phyloP scores from a whole-genome alignment of 2,329 filamentous ascomycete genomes.

The Aplosporella prunicola region DNA sequence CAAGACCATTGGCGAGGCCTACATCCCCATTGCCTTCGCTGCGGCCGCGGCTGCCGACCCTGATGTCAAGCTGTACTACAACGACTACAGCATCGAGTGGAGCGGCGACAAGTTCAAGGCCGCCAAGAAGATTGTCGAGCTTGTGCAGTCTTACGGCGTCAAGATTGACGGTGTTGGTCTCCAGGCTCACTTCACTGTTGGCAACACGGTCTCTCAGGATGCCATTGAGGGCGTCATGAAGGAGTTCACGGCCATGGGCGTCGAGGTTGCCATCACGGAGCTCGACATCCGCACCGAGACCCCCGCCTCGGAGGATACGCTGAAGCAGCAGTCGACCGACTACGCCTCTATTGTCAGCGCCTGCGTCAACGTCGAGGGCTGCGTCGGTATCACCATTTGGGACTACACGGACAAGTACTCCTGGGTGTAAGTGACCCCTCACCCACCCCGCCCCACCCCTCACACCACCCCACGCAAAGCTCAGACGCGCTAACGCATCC shows the following conservation, averaged over 20 bases:
- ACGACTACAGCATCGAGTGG: slow-evolving; percentile 41
- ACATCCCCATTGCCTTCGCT: slow-evolving; percentile 49
- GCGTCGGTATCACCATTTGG: slow-evolving; percentile 54
- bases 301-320: slow-evolving; percentile 18
- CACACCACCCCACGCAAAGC: background rate
- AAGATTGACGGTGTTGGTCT: slow-evolving; percentile 36
- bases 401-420: slow-evolving; percentile 38
- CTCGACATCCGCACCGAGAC: slow-evolving; percentile 46
- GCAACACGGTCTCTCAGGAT: slow-evolving; percentile 22
- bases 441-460: no score
- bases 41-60: slow-evolving; percentile 45
- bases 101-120: slow-evolving; percentile 26
- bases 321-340: slow-evolving; percentile 17
- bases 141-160: slow-evolving; percentile 23
- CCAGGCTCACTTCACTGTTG: slow-evolving; percentile 44
- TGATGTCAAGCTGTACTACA: slow-evolving; percentile 51
- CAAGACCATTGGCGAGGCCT: slow-evolving; percentile 22
- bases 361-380: slow-evolving; percentile 43
- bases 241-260: slow-evolving; percentile 41
- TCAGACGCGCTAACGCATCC: background rate
- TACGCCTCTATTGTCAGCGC: slow-evolving; percentile 38
- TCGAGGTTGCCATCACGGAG: slow-evolving; percentile 55
- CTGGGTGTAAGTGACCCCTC: slow-evolving; percentile 26
- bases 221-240: slow-evolving; percentile 39
- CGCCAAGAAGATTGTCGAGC: slow-evolving; percentile 29